Evolutionary conservation across 2,329 filamentous ascomycete species (phyloP), one percentile per base, ranked within the genome.

Genomic region (Paraphaeosphaeria sporulosa): DNA sequence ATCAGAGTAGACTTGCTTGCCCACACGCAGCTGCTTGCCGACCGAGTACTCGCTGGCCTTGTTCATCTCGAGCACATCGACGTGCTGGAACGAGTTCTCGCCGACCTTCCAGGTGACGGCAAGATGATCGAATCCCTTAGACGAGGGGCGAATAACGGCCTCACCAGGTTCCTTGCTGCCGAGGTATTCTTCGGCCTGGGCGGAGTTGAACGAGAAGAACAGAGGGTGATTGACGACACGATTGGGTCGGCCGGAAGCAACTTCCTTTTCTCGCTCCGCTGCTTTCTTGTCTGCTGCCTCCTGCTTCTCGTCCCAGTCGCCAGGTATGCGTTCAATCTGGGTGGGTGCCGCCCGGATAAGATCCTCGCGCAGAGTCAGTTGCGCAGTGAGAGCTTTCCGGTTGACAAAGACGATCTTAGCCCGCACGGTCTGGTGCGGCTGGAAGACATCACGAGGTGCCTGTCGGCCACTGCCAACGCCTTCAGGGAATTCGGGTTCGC

Each of bases 101-200:
- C 93, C 90, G 15, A 99, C 94, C 82, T 99, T 99, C 95, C 95
- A 99, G 0, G 95, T 99, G 49, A 99, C 89, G 8, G 94, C 93
- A 57, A 99, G 84, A 81, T 99, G 95, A 76, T 99, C 95, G 60
- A 93, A 91, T 47, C 95, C 95, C 78, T 96, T 97, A 30, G 93
- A 97, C 0, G 93, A 97, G 3, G 95, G 94, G 47, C 95, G 90
- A 72, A 99, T 97, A 62, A 99, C 93, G 57, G 96, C 90, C 76
- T 98, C 95, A 51, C 95, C 95, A 7, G 89, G 85, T 54, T 90
- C 87, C 76, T 96, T 92, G 15, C 91, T 92, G 44, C 93, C 93
- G 34, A 99, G 86, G 76, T 90, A 98, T 77, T 98, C 93, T 78
- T 98, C 93, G 0, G 95, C 95, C 79, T 98, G 93, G 2, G 89